These are phyloP conservation scores for Boletus pseudopeckii DNA, from an alignment of 768 basidiomycete species.

Conservation along the genomic window DNA sequence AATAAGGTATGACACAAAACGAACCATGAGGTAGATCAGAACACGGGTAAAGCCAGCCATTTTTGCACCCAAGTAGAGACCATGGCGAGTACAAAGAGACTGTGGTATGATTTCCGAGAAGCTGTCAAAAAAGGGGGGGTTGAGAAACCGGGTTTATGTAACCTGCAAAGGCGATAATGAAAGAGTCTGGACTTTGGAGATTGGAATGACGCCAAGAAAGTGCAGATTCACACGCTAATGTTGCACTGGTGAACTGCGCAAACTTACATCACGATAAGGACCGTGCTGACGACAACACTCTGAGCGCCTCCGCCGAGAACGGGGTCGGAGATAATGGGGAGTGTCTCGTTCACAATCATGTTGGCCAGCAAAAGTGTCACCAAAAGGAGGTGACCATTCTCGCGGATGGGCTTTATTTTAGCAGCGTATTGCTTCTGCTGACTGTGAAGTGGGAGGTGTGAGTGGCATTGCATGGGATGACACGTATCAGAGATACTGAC, in stretches of 20 bases:
- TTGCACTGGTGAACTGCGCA: background rate
- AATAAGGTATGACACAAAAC: background rate
- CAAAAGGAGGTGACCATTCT: slow-evolving; percentile 78
- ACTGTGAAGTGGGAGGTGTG: slow-evolving; percentile 35
- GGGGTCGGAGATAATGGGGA: slow-evolving; percentile 79
- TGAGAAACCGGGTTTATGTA: background rate
- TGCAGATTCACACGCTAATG: background rate
- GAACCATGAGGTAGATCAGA: slow-evolving; percentile 67
- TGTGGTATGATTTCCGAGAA: slow-evolving; percentile 93
- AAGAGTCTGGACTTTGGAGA: background rate
- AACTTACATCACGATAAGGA: slow-evolving; percentile 81
- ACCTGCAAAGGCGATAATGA: background rate
- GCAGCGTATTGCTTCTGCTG: slow-evolving; percentile 77
- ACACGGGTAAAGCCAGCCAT: slow-evolving; percentile 69
- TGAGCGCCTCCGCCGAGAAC: slow-evolving; percentile 76
- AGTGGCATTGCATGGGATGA: background rate
- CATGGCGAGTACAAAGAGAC: slow-evolving; percentile 87
- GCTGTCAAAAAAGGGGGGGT: slow-evolving; percentile 35
- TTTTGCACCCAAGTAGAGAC: slow-evolving; percentile 83
- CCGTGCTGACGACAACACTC: slow-evolving; percentile 79
- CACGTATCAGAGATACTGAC: slow-evolving; percentile 40
- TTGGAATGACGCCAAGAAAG: background rate
- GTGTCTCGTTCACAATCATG: slow-evolving; percentile 89
- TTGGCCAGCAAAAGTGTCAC: slow-evolving; percentile 82
- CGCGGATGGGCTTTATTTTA: slow-evolving; percentile 82